Evolutionary conservation across 1,284 basidiomycete genomes (phyloP).

Genomic region (Agaricales sp.): DNA sequence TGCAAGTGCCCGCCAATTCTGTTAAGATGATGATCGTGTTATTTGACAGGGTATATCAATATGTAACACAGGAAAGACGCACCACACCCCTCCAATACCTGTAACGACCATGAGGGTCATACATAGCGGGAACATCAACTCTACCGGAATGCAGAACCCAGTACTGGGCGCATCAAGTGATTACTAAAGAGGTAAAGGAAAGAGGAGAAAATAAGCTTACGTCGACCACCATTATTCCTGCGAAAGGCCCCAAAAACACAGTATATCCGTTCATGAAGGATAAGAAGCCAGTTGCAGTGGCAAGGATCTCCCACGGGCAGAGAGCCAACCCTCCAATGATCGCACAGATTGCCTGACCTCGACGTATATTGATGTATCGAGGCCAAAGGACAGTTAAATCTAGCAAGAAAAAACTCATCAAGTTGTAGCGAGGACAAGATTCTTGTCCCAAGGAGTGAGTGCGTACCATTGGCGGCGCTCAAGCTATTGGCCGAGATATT

Average conservation of each 20-base stretch:
- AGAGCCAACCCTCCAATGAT: conserved; percentile 60
- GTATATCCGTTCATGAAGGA: conserved; percentile 63
- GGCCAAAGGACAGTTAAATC: conserved; percentile 63
- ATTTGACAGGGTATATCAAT: not conserved
- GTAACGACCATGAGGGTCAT: conserved; percentile 55
- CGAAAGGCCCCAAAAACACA: conserved; percentile 65
- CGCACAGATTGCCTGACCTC: conserved; percentile 67
- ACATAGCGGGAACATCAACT: conserved; percentile 65
- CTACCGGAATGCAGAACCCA: conserved; percentile 54
- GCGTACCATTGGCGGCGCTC: conserved; percentile 61
- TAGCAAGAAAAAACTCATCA: not conserved
- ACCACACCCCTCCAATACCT: conserved; percentile 56
- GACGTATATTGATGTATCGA: conserved; percentile 63
- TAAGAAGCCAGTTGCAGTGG: conserved; percentile 37
- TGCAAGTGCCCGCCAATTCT: conserved; percentile 68
- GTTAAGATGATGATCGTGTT: conserved; percentile 2
- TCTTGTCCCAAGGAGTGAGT: conserved; percentile 32
- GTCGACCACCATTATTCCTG: conserved; percentile 31
- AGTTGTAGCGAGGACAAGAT: not conserved
- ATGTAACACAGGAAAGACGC: conserved; percentile 19
- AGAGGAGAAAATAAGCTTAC: conserved; percentile 18
- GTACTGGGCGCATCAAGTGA: conserved; percentile 30
- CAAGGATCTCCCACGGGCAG: conserved; percentile 50
- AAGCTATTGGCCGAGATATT: conserved; percentile 72
- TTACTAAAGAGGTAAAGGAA: not conserved